Conservation (phyloP, 768 basidiomycete species). For the Lactarius sanguifluus region DNA sequence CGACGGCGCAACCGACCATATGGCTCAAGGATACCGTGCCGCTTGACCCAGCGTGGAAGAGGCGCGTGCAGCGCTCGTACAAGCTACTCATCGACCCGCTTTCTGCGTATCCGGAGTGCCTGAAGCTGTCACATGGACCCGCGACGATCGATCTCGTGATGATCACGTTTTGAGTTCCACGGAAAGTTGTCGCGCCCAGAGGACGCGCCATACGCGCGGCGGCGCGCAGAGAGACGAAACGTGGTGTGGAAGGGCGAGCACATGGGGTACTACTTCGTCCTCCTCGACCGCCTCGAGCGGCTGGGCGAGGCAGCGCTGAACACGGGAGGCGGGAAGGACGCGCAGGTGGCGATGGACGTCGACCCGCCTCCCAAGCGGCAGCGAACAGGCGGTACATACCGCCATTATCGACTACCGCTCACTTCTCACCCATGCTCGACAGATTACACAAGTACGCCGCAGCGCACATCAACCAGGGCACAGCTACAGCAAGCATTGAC, state of each 20-base stretch:
- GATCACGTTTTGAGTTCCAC: slow-evolving; percentile 24
- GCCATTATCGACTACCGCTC: not conserved
- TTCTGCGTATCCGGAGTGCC: not conserved
- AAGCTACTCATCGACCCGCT: slow-evolving; percentile 17
- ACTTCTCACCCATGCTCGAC: not conserved
- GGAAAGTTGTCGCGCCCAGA: slow-evolving; percentile 9
- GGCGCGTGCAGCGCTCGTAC: slow-evolving; percentile 15
- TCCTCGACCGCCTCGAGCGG: slow-evolving; percentile 8
- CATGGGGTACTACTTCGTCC: slow-evolving; percentile 19
- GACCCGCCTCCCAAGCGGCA: slow-evolving; percentile 19
- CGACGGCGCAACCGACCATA: slow-evolving; percentile 47
- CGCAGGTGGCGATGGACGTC: not conserved
- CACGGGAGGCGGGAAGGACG: not conserved
- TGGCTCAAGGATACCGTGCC: slow-evolving; percentile 41
- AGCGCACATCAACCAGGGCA: not conserved
- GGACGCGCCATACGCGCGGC: not conserved
- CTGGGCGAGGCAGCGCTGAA: not conserved
- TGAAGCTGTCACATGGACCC: slow-evolving; percentile 22
- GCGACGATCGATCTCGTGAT: slow-evolving; percentile 26
- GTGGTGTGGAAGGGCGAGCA: slow-evolving; percentile 21
- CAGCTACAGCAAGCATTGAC: not conserved
- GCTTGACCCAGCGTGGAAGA: slow-evolving; percentile 12
- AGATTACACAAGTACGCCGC: not conserved
- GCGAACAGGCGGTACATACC: no score
- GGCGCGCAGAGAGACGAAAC: slow-evolving; percentile 19